These are phyloP conservation scores for Claviceps capensis DNA, from an alignment of 2,329 filamentous ascomycete genomes.

Conservation along the genomic window DNA sequence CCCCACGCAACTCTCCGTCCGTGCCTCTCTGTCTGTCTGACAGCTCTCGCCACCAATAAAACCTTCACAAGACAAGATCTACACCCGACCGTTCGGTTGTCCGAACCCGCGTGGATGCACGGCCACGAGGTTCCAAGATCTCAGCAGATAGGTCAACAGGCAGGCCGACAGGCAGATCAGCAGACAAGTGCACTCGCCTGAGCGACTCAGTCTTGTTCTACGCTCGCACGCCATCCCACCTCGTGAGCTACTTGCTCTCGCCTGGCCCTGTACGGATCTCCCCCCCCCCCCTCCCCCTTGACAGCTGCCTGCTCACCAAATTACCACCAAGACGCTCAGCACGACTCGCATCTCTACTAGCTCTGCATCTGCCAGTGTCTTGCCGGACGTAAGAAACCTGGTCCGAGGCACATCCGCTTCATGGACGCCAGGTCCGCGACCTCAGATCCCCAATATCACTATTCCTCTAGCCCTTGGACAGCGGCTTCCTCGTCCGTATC, in stretches of 20 bases:
- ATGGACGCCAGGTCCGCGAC: slow-evolving; percentile 26
- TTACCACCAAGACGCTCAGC: neutral
- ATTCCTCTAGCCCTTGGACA: slow-evolving; percentile 20
- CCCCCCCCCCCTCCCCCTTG: neutral
- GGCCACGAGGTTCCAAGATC: neutral
- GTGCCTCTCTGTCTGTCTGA: neutral
- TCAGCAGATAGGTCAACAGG: neutral
- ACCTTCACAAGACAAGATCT: neutral
- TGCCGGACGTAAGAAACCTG: neutral
- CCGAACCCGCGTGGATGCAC: slow-evolving; percentile 3
- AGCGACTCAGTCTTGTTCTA: neutral
- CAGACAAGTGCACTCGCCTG: neutral
- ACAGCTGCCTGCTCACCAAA: neutral
- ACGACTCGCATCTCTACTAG: neutral
- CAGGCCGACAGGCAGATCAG: too few species aligned
- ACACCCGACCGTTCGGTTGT: neutral
- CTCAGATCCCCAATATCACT: slow-evolving; percentile 25
- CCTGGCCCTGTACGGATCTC: neutral
- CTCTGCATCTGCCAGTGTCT: neutral
- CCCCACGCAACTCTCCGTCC: neutral
- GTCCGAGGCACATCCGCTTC: slow-evolving; percentile 15
- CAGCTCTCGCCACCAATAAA: neutral
- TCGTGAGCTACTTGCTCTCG: neutral
- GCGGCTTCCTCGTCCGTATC: slow-evolving; percentile 15
- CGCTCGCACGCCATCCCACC: neutral